phyloP scores from a whole-genome alignment of 371 early-diverging fungal species.

The Mucor racemosus region DNA sequence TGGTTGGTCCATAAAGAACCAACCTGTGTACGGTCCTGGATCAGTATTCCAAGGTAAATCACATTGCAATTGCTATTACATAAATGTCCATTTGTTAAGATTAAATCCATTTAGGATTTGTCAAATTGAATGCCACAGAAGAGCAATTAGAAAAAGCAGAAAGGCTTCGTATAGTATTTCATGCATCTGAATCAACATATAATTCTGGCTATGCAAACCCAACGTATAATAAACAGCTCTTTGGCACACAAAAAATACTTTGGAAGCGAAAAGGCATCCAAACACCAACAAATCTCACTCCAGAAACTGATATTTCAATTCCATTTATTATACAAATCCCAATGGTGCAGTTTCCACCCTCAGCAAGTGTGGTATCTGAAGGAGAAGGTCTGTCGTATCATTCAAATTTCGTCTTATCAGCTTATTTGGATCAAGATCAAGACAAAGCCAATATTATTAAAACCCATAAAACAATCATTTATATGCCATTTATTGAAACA shows the following conservation, averaged over 20 bases:
- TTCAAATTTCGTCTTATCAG: conserved; percentile 14
- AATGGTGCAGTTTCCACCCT: conserved; percentile 29
- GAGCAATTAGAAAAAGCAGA: conserved; percentile 12
- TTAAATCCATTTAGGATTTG: conserved; percentile 4
- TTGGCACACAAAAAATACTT: conserved; percentile 20
- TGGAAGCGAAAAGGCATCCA: conserved; percentile 9
- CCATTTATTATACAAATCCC: conserved; percentile 30
- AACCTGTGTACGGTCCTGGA: conserved; percentile 27
- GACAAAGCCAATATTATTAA: background rate
- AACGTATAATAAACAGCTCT: conserved; percentile 11
- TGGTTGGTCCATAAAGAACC: conserved; percentile 22
- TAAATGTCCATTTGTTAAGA: background rate
- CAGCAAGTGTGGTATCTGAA: conserved; percentile 7
- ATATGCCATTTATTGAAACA: conserved; percentile 29
- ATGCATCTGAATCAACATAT: conserved; percentile 17
- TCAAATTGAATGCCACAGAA: conserved; percentile 12
- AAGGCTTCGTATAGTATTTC: conserved; percentile 21
- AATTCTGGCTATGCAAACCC: background rate
- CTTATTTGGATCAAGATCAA: conserved; percentile 16
- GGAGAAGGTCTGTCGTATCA: conserved; percentile 16
- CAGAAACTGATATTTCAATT: conserved; percentile 1
- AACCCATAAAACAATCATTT: conserved; percentile 6
- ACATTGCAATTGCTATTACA: background rate
- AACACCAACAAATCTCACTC: background rate
- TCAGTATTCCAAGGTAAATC: conserved; percentile 34